Evolutionary conservation across 768 basidiomycete genomes (phyloP), one percentile per base, ranked within the genome.

Genomic region (Suillus paluster): DNA sequence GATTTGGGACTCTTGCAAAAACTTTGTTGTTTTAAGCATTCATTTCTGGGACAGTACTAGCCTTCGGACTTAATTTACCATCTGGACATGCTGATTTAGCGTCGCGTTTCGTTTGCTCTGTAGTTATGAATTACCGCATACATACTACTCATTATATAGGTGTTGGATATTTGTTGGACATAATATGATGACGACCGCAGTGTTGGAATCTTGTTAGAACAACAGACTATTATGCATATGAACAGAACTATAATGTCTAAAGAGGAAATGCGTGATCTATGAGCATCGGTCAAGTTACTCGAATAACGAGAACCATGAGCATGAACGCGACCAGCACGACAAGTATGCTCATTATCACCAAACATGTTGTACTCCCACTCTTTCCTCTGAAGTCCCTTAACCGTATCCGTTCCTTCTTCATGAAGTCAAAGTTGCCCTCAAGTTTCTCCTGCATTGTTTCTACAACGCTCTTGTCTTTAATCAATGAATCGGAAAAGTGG

Each of bases 401-500:
- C 58, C 88, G 79, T 36, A 80, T 63, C 15, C 90, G 80, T 71
- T 91, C 86, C 67, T 81, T 84, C 71, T 80, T 79, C 88, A 94
- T 91, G 41, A 80, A 79, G 12, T 82, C 86, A 63, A 82, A 83
- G 76, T 93, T 94, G 25, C 82, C 81, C 68, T 92, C 92, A 17
- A 99, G 69, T 73, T 92, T 91, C 67, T 83, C 80, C 64, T 88
- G 82, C 14, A 92, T 85, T 11, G 81, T 79, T 34, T 86, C 84
- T 2, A 97, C 73, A 9, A 95, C 82, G 0, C 80, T 79, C 67
- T 90, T 86, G 73, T 98, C 96, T 59, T 88, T 88, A 45, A 79
- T 87, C 1, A 99, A 78, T 12, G 87, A 80, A 5, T 81, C 80
- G 5, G 90, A 84, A 71, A 98, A 96, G 67, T 94, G 86, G 0